Conservation (phyloP, 2,329 filamentous ascomycete genomes). For the Thelonectria olida region DNA sequence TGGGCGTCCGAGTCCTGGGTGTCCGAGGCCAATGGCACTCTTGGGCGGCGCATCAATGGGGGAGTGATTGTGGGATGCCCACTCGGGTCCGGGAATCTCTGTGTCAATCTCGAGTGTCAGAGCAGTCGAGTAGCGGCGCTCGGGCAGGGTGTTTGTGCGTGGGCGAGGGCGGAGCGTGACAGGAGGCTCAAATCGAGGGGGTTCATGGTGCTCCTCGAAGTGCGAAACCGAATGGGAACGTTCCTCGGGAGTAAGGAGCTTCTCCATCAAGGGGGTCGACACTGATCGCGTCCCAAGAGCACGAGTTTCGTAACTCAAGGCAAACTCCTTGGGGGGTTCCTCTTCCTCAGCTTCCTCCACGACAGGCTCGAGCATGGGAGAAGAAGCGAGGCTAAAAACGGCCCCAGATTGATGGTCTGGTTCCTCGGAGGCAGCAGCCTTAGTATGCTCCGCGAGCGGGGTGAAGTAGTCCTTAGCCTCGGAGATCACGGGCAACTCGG, state of each 20-base stretch:
- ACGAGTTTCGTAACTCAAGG: slow-evolving; percentile 15
- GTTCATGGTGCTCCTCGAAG: slow-evolving; percentile 25
- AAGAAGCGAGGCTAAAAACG: slow-evolving; percentile 12
- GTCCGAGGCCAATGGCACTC: slow-evolving; percentile 29
- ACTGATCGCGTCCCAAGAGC: slow-evolving; percentile 19
- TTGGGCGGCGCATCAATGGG: slow-evolving; percentile 32
- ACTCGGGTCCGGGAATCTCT: slow-evolving; percentile 25
- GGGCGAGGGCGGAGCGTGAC: slow-evolving; percentile 22
- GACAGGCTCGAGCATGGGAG: slow-evolving; percentile 32
- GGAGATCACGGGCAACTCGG: not conserved
- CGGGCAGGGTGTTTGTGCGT: slow-evolving; percentile 34
- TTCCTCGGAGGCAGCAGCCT: slow-evolving; percentile 12
- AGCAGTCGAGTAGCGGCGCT: slow-evolving; percentile 38
- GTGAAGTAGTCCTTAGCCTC: not conserved
- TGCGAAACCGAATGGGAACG: slow-evolving; percentile 16
- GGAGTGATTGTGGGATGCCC: slow-evolving; percentile 25
- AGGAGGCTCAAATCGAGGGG: slow-evolving; percentile 22
- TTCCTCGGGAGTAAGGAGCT: slow-evolving; percentile 23
- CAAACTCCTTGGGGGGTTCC: not conserved
- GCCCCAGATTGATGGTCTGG: slow-evolving; percentile 2
- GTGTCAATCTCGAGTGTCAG: slow-evolving; percentile 36
- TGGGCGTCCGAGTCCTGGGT: too few relatives aligned
- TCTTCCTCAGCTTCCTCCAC: slow-evolving; percentile 32
- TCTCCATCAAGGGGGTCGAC: slow-evolving; percentile 30
- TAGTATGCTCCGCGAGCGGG: slow-evolving; percentile 9